Base-by-base conservation (phyloP, 2,329 filamentous ascomycete species). In the Pseudogymnoascus sp. region DNA sequence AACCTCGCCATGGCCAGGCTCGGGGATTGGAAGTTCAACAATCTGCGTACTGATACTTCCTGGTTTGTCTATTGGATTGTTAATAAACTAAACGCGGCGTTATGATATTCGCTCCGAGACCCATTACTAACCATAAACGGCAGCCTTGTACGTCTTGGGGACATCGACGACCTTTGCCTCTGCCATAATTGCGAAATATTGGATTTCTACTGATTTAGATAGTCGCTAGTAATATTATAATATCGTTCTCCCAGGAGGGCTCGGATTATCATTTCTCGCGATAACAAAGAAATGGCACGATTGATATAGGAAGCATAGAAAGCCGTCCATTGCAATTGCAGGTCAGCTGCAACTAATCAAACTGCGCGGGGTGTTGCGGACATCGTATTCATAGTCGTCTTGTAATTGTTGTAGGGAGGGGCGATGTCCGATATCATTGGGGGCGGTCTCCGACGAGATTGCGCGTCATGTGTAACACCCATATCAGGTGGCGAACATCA, bases 11-110 rank as follows among this genome's bases (percentile, higher is more conserved):
- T 70, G 67, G 3, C 68, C 68, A 3, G 74, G 72, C 18, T 66
- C 70, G 2, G 74, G 75, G 53, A 76, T 73, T 40, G 70, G 66
- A 12, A 69, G 72, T 62, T 76, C 73, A 60, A 72, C 67, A 23
- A 77, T 60, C 11, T 60, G 12, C 12, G 36, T 37, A 37, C 36
- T 37, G 12, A 37, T 37, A n/a, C 36, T 37, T 37, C 36, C 36
- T n/a, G 36, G 36, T 37, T 37, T 37, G 36, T 37, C 36, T 37
- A 37, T 37, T 37, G 36, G 36, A n/a, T 37, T n/a, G 12, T 37
- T 37, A 37, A 37, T 37, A n/a, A 37, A 37, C 36, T 14, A 37
- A 37, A n/a, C 5, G 36, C 14, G 4, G 36, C 14, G 14, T 2
- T n/a, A 37, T 37, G 12, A n/a, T 37, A 37, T n/a, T n/a, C 36